Percentiles rank a stretch among this genome's conserved stretches.
Evolutionary conservation across 176 grass and related monocot species (phyloP).

Genomic region (Rhynchospora pubera): DNA sequence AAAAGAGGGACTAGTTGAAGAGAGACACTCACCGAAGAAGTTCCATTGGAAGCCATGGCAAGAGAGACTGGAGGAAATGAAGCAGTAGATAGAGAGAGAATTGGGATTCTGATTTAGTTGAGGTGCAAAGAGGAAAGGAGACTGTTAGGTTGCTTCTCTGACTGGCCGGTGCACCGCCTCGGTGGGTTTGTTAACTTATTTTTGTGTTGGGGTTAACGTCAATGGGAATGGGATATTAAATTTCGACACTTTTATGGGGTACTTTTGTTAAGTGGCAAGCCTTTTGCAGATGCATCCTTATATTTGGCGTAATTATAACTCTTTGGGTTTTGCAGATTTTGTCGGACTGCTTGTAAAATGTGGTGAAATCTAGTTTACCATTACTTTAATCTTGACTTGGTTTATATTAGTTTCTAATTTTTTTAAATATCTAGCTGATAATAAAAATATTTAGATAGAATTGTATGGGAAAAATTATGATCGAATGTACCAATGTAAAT

Average conservation of each 20-base stretch:
- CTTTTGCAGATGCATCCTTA: neutral
- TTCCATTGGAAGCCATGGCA: constrained; percentile 60
- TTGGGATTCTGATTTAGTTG: neutral
- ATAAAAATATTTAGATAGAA: too few relatives aligned
- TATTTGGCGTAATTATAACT: neutral
- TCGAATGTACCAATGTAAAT: too few relatives aligned
- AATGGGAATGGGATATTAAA: too few relatives aligned
- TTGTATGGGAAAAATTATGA: too few relatives aligned
- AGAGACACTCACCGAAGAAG: constrained; percentile 37
- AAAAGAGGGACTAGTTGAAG: neutral
- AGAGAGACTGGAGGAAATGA: neutral
- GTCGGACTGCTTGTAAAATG: neutral
- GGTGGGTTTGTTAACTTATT: too few relatives aligned
- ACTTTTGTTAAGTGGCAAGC: neutral
- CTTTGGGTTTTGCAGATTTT: neutral
- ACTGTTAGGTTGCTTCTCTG: constrained; percentile 25
- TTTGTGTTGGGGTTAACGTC: neutral
- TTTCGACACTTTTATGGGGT: neutral
- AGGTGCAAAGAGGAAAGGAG: neutral
- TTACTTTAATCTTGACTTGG: too few relatives aligned
- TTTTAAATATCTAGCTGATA: too few relatives aligned
- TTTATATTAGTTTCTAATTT: too few relatives aligned
- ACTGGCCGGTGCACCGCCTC: constrained; percentile 12
- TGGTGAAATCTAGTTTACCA: neutral
- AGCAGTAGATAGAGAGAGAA: constrained; percentile 3